phyloP scores from a whole-genome alignment of 2,329 filamentous ascomycete species.

The Alternaria arbusti region DNA sequence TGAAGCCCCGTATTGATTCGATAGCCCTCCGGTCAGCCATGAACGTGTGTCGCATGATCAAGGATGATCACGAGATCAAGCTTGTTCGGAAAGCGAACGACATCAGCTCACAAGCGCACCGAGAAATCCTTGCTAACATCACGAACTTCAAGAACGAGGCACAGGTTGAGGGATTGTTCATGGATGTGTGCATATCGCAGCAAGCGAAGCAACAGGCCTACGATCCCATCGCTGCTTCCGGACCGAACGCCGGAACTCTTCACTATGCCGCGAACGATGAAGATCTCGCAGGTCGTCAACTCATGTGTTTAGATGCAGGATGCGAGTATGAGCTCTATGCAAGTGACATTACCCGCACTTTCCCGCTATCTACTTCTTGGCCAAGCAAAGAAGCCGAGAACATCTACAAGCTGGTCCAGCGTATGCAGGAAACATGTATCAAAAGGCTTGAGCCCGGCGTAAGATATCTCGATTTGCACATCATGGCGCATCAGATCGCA shows the following conservation, averaged over 20 bases:
- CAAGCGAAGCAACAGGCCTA: conserved; percentile 84
- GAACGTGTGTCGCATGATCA: conserved; percentile 79
- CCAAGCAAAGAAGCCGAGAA: conserved; percentile 68
- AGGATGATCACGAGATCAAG: conserved; percentile 81
- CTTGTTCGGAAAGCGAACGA: conserved; percentile 81
- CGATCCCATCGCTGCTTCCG: conserved; percentile 84
- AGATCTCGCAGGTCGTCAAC: conserved; percentile 70
- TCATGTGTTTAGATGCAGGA: conserved; percentile 86
- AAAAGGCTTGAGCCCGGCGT: conserved; percentile 71
- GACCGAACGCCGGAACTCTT: conserved; percentile 80
- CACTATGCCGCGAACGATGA: conserved; percentile 87
- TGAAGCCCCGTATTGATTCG: conserved; percentile 25
- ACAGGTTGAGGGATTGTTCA: conserved; percentile 81
- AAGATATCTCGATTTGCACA: conserved; percentile 74
- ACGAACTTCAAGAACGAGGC: conserved; percentile 74
- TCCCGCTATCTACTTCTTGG: conserved; percentile 78
- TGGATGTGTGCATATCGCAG: conserved; percentile 72
- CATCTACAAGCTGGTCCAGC: conserved; percentile 78
- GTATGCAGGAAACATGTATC: conserved; percentile 82
- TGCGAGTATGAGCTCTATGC: conserved; percentile 87
- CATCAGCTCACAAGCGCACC: conserved; percentile 80
- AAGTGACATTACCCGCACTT: conserved; percentile 86
- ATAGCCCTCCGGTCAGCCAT: conserved; percentile 71
- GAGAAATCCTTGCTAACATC: conserved; percentile 70
- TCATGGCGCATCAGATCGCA: conserved; percentile 74